A percentile compares a stretch with the other conserved stretches of the same genome.
phyloP scores from a whole-genome alignment of 2,329 filamentous ascomycete genomes.

The Seiridium cupressi region DNA sequence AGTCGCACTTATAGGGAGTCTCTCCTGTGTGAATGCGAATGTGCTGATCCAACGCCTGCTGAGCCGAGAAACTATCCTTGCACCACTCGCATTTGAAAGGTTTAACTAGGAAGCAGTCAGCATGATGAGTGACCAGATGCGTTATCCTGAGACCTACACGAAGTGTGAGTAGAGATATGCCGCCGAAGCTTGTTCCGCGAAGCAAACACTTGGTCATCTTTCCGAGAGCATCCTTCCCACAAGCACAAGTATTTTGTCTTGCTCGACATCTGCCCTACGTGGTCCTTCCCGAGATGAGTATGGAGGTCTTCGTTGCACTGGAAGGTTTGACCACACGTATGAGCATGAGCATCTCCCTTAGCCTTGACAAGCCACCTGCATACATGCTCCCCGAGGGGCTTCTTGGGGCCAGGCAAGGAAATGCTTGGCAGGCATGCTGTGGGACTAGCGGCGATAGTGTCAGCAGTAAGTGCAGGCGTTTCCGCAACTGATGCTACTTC shows the following conservation, averaged over 20 bases:
- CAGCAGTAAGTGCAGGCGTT: neutral
- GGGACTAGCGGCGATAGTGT: neutral
- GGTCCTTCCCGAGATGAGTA: slow-evolving; percentile 22
- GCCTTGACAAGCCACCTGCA: slow-evolving; percentile 24
- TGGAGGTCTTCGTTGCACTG: slow-evolving; percentile 19
- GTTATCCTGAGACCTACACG: slow-evolving; percentile 14
- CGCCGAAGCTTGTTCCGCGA: slow-evolving; percentile 30
- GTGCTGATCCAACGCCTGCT: slow-evolving; percentile 67
- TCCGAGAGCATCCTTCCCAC: slow-evolving; percentile 27
- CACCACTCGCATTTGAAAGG: slow-evolving; percentile 57
- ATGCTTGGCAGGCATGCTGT: slow-evolving; percentile 3
- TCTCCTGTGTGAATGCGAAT: slow-evolving; percentile 65
- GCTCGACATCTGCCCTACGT: slow-evolving; percentile 20
- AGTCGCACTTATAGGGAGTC: slow-evolving; percentile 59
- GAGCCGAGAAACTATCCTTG: slow-evolving; percentile 58
- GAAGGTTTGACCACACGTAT: slow-evolving; percentile 22
- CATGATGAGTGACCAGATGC: neutral
- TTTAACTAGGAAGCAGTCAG: slow-evolving; percentile 46
- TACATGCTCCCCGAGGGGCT: slow-evolving; percentile 7
- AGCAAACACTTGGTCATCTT: slow-evolving; percentile 22
- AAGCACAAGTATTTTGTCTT: slow-evolving; percentile 27
- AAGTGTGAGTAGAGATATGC: slow-evolving; percentile 31
- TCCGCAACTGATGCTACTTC: slow-evolving; percentile 7
- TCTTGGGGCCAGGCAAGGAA: neutral
- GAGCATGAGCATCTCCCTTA: slow-evolving; percentile 6